phyloP scores from a whole-genome alignment of 345 rosid genomes.

The Balakata baccata region DNA sequence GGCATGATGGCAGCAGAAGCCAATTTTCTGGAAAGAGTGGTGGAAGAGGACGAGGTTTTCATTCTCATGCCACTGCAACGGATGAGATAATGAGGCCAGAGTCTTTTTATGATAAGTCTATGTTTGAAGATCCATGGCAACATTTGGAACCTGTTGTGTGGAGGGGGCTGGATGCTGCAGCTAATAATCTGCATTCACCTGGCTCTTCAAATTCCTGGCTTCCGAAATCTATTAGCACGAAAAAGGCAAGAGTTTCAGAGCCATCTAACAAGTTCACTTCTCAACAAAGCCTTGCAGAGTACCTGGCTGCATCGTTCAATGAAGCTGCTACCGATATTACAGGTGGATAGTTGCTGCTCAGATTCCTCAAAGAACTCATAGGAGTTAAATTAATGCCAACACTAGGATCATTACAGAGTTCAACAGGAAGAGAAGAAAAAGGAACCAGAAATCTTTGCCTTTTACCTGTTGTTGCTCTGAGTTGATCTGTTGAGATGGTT shows the following conservation, averaged over 20 bases:
- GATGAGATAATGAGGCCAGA: constrained; percentile 36
- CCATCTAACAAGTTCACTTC: constrained; percentile 40
- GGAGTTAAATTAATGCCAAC: neutral
- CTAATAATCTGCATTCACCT: constrained; percentile 20
- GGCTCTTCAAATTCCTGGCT: constrained; percentile 57
- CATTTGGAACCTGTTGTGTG: constrained; percentile 53
- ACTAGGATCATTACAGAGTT: neutral
- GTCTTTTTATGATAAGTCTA: constrained; percentile 54
- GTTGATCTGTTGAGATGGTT: neutral
- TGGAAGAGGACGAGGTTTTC: constrained; percentile 44
- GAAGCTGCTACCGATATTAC: constrained; percentile 42
- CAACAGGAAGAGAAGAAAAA: too few species aligned
- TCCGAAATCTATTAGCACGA: constrained; percentile 51
- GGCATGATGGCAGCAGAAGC: constrained; percentile 31
- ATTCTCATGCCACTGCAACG: constrained; percentile 24
- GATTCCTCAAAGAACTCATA: neutral
- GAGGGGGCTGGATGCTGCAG: constrained; percentile 39
- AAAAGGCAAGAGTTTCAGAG: constrained; percentile 44
- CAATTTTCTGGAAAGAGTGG: constrained; percentile 39
- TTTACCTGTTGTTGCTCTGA: neutral
- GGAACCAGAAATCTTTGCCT: neutral
- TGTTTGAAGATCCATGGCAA: constrained; percentile 86
- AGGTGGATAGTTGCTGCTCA: neutral
- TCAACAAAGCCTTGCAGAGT: constrained; percentile 72
- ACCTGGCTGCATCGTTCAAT: constrained; percentile 71